Percentiles rank a stretch among this genome's conserved stretches.
These are phyloP conservation scores for Musa schizocarpa DNA, from an alignment of 176 grass and related monocot genomes.

Conservation along the genomic window DNA sequence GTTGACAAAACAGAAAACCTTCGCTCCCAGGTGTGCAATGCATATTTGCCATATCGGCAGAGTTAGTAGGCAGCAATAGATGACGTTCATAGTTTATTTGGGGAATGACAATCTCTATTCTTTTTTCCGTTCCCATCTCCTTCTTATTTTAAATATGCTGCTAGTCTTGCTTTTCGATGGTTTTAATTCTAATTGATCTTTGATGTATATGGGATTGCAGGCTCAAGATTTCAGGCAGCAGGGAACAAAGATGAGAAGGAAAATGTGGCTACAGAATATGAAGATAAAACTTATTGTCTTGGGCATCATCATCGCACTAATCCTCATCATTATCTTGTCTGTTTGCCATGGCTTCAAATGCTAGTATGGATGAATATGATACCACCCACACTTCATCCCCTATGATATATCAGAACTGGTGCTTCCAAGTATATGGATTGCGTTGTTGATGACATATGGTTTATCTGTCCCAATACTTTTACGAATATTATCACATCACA, in stretches of 20 bases:
- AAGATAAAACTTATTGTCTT: neutral
- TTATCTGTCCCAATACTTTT: neutral
- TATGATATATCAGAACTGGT: too few species aligned
- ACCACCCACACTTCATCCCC: too few species aligned
- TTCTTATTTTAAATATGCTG: neutral
- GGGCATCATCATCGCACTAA: neutral
- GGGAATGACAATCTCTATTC: neutral
- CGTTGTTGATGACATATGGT: neutral
- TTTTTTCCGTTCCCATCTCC: too few species aligned
- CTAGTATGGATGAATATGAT: neutral
- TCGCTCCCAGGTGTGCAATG: neutral
- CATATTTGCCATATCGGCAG: neutral
- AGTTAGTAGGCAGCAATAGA: neutral
- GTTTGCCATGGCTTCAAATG: constrained; percentile 4
- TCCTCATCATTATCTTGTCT: neutral
- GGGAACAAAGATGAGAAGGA: neutral
- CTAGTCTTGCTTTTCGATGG: neutral
- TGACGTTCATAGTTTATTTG: neutral
- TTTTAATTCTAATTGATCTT: neutral
- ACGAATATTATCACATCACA: neutral
- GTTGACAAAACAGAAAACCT: constrained; percentile 1
- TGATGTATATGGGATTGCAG: neutral
- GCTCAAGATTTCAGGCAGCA: neutral
- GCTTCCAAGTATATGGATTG: neutral
- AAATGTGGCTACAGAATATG: constrained; percentile 1